Evolutionary conservation across 371 early-diverging fungal species (phyloP).

Genomic region (Mortierella sp.): DNA sequence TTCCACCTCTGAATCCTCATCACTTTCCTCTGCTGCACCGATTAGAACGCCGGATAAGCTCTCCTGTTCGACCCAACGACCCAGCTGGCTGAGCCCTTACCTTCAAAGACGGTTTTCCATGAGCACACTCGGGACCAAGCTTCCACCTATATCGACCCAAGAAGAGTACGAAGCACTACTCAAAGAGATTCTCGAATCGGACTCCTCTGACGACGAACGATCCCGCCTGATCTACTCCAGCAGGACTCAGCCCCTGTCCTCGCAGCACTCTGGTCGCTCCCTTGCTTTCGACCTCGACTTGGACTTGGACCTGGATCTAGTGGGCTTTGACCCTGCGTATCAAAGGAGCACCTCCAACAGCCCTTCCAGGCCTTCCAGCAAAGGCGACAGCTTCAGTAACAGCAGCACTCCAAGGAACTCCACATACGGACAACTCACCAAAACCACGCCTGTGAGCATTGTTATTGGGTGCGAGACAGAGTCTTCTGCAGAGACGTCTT

Average conservation of each 20-base stretch:
- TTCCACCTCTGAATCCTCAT: slow-evolving; percentile 7
- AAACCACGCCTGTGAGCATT: slow-evolving; percentile 25
- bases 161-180: slow-evolving; percentile 67
- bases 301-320: slow-evolving; percentile 33
- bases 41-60: not conserved
- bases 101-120: slow-evolving; percentile 31
- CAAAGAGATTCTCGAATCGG: slow-evolving; percentile 68
- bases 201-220: slow-evolving; percentile 55
- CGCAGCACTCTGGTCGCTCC: slow-evolving; percentile 2
- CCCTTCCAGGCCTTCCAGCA: not conserved
- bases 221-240: slow-evolving; percentile 25
- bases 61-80: slow-evolving; percentile 1
- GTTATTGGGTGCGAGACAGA: slow-evolving; percentile 26
- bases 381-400: slow-evolving; percentile 11
- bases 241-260: slow-evolving; percentile 21
- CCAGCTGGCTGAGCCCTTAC: slow-evolving; percentile 12
- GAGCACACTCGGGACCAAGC: slow-evolving; percentile 46
- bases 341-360: not conserved
- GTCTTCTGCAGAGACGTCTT: not conserved
- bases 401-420: slow-evolving; percentile 37
- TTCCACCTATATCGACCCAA: slow-evolving; percentile 40
- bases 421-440: slow-evolving; percentile 1
- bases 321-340: not conserved
- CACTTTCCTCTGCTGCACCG: no score
- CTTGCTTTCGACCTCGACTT: slow-evolving; percentile 34